Evolutionary conservation across 2,329 filamentous ascomycete species (phyloP).

Genomic region (Paraconiothyrium brasiliense): DNA sequence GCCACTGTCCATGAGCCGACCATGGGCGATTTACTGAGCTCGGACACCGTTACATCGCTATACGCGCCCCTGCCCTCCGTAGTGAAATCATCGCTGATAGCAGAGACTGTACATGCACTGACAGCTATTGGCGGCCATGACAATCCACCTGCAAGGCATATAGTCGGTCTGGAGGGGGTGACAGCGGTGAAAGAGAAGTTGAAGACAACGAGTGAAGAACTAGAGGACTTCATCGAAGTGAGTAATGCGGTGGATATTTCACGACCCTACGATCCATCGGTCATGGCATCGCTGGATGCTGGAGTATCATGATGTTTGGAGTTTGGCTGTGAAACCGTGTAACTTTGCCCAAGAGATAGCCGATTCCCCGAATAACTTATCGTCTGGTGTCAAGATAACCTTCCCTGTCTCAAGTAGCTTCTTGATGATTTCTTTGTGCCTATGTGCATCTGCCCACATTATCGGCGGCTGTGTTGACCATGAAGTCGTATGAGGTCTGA

Average conservation of each 20-base stretch:
- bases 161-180: constrained; percentile 90
- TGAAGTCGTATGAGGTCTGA: not conserved
- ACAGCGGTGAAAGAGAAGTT: constrained; percentile 92
- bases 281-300: not conserved
- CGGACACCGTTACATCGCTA: constrained; percentile 67
- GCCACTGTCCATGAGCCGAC: constrained; percentile 41
- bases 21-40: constrained; percentile 57
- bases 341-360: not conserved
- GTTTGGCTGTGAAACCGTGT: not conserved
- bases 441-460: constrained; percentile 9
- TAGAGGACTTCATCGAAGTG: constrained; percentile 94
- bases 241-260: constrained; percentile 83
- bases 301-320: not conserved
- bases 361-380: not conserved
- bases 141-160: constrained; percentile 92
- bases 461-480: constrained; percentile 9
- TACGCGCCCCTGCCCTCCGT: constrained; percentile 75
- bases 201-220: constrained; percentile 93
- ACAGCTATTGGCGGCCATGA: constrained; percentile 94
- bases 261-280: constrained; percentile 35
- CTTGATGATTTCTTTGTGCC: constrained; percentile 10
- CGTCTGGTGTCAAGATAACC: not conserved
- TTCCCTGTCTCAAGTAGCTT: constrained; percentile 9
- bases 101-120: constrained; percentile 90
- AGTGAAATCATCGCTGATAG: constrained; percentile 77